A percentile compares a stretch with the other conserved stretches of the same genome.
Evolutionary conservation across 306 rosid genomes (phyloP).

Genomic region (Prunus armeniaca): DNA sequence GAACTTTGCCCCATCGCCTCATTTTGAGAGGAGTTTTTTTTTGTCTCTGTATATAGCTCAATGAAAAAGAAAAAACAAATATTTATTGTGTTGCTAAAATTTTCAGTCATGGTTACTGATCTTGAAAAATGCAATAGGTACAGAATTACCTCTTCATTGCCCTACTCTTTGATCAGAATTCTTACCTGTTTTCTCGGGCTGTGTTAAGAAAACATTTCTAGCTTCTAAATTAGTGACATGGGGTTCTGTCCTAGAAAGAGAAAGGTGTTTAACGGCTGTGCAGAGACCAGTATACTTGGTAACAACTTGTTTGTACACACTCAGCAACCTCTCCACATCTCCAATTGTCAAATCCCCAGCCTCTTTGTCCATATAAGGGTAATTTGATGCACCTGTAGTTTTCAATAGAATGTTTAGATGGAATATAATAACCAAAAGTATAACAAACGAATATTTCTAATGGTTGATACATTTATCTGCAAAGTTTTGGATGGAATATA

Average conservation of each 20-base stretch:
- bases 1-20: neutral
- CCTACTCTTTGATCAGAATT: neutral
- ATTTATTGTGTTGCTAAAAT: neutral
- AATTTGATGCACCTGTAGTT: conserved; percentile 32
- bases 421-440: too few relatives aligned
- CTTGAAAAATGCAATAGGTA: neutral
- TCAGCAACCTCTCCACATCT: conserved; percentile 54
- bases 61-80: neutral
- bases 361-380: conserved; percentile 60
- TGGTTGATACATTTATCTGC: neutral
- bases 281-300: conserved; percentile 41
- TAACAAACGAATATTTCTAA: neutral
- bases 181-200: neutral
- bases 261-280: conserved; percentile 34
- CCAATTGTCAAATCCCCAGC: conserved; percentile 44
- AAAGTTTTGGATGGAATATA: neutral
- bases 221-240: conserved; percentile 30
- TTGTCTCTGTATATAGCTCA: neutral
- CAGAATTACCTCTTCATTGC: conserved; percentile 5
- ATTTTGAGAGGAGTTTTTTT: conserved; percentile 5
- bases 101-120: neutral
- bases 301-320: conserved; percentile 56
- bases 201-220: neutral
- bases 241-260: conserved; percentile 38
- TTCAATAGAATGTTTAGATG: conserved; percentile 8